These are phyloP conservation scores for Chenopodium berlandieri DNA, from an alignment of 148 eudicot species.

Conservation along the genomic window DNA sequence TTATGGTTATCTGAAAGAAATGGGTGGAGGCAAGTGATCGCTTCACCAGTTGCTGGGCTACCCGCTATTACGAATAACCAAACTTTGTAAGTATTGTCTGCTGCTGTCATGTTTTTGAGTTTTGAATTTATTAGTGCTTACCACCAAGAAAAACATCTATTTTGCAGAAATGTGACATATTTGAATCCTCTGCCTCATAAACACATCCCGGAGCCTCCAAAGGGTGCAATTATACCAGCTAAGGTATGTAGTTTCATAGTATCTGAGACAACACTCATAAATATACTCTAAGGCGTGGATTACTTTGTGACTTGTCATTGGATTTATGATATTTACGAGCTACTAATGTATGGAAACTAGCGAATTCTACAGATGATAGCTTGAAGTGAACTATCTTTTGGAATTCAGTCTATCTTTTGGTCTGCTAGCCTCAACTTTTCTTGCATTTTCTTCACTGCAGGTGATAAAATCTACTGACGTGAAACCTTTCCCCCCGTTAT, in stretches of 20 bases:
- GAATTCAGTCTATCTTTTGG: background rate
- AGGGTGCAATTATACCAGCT: slow-evolving; percentile 64
- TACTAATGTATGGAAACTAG: slow-evolving; percentile 1
- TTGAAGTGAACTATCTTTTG: background rate
- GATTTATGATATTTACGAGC: background rate
- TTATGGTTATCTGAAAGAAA: slow-evolving; percentile 79
- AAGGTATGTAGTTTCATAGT: slow-evolving; percentile 48
- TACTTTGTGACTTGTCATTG: background rate
- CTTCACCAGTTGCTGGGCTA: slow-evolving; percentile 65
- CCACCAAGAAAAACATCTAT: slow-evolving; percentile 7
- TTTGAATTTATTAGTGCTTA: slow-evolving; percentile 9
- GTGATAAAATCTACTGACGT: slow-evolving; percentile 60
- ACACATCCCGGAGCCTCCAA: slow-evolving; percentile 73
- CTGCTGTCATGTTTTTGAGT: background rate
- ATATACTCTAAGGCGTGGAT: background rate
- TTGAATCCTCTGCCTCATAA: slow-evolving; percentile 67
- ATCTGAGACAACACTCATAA: background rate
- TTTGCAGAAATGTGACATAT: slow-evolving; percentile 74
- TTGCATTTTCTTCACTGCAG: slow-evolving; percentile 36
- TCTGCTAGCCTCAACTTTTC: background rate
- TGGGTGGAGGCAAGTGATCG: slow-evolving; percentile 53
- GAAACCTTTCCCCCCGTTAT: slow-evolving; percentile 78
- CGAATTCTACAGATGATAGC: background rate
- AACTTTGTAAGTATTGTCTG: slow-evolving; percentile 55
- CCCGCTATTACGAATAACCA: slow-evolving; percentile 57